phyloP scores from a whole-genome alignment of 768 basidiomycete genomes.

The Kwoniella europaea region DNA sequence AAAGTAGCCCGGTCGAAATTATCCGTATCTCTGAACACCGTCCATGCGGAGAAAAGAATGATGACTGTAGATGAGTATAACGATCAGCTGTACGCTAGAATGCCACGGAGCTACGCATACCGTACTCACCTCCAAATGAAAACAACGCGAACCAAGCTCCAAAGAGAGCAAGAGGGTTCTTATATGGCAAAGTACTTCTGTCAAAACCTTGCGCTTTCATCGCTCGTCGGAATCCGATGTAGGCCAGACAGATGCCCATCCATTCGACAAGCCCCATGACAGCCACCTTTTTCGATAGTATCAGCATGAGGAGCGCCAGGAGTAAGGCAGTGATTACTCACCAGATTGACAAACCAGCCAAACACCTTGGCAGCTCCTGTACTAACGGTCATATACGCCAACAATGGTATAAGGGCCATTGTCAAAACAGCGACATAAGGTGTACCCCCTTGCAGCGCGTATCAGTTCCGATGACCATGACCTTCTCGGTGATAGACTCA shows the following conservation, averaged over 20 bases:
- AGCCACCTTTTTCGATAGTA: constrained; percentile 57
- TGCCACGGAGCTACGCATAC: background rate
- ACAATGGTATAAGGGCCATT: constrained; percentile 14
- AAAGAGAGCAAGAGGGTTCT: constrained; percentile 60
- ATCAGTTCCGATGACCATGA: background rate
- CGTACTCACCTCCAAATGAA: constrained; percentile 35
- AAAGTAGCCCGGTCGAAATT: constrained; percentile 69
- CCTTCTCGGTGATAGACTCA: constrained; percentile 35
- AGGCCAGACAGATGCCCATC: constrained; percentile 76
- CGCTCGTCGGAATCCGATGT: constrained; percentile 80
- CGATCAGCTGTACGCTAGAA: constrained; percentile 2
- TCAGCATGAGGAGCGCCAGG: no score
- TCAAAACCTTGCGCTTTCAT: constrained; percentile 78
- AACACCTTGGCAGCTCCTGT: constrained; percentile 75
- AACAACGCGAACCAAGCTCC: constrained; percentile 57
- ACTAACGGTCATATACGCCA: constrained; percentile 77
- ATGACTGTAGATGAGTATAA: constrained; percentile 31
- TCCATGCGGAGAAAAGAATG: constrained; percentile 53
- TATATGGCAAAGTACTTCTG: constrained; percentile 73
- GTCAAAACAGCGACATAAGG: constrained; percentile 20
- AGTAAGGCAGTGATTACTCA: background rate
- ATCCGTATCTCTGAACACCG: constrained; percentile 62
- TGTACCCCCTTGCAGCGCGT: background rate
- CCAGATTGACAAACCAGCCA: constrained; percentile 73
- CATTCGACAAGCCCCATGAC: constrained; percentile 68